Base-by-base conservation (phyloP, 257 asterid genomes). In the Ajuga chamaepitys region DNA sequence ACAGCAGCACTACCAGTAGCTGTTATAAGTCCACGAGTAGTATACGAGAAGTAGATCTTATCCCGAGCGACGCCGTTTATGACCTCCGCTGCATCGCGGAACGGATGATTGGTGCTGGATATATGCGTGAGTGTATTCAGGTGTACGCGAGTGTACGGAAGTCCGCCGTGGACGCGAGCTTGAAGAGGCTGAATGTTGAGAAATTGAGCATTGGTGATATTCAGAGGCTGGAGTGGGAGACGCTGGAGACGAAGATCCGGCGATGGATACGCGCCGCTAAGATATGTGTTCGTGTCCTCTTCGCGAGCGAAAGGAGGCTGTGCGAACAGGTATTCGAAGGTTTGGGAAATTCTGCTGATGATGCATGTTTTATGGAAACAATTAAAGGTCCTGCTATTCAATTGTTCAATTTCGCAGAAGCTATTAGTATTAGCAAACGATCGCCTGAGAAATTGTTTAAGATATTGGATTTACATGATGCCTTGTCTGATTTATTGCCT, bases 371-470 rank as follows among this genome's bases (percentile, higher is more conserved):
- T 46, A 67, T 77, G 89, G 96, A 92, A 68, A 89, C 96, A 4
- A 82, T 92, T 0, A 87, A 89, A 77, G 95, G 86, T n/a, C 94
- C 93, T 20, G 93, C 96, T 22, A 62, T 87, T 28, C 97, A 92
- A 77, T 57, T 92, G 25, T 89, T 89, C 52, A 89, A 85, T 74
- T 92, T 92, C 61, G 95, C 97, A 0, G 96, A 89, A 67, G 97
- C 97, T 2, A 87, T 92, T 62, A 89, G 98, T 37, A 87, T 87
- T 32, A 80, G 96, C 54, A 70, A 69, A 64, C 76, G 95, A 68
- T 85, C 97, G 2, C 95, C 97, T 2, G 98, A 92, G 83, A 92
- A 89, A 68, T 70, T 92, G 82, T 92, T 92, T 75, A 89, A 85
- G 83, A 92, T 84, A 25, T 63, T 92, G 80, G 98, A 92, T 81